Percentiles rank a stretch among this genome's conserved stretches.
Conservation (phyloP, 108 stramenopile genomes). For the Nitzschia palea region DNA sequence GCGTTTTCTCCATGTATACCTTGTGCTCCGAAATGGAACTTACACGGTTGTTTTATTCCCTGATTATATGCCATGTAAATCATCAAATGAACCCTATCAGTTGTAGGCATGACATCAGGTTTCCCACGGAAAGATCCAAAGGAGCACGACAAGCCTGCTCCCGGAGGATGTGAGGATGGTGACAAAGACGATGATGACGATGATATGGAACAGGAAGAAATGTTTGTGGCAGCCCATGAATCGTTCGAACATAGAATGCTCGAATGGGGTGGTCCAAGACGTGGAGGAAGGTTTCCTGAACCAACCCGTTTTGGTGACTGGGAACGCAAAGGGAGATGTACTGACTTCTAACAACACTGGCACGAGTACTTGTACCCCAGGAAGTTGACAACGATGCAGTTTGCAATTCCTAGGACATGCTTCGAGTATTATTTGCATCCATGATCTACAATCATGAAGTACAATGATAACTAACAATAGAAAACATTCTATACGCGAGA, state of each 20-base stretch:
- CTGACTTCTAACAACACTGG: slow-evolving; percentile 94
- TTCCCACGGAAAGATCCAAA: neutral
- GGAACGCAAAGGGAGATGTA: slow-evolving; percentile 96
- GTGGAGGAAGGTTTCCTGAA: slow-evolving; percentile 90
- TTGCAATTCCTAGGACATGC: no score
- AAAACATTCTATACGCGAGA: neutral
- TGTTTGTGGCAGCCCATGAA: slow-evolving; percentile 81
- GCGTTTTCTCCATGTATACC: no score
- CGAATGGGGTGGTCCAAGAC: slow-evolving; percentile 97
- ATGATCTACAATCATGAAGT: no score
- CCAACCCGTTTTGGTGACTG: slow-evolving; percentile 98
- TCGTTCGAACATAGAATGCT: slow-evolving; percentile 55
- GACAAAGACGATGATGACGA: slow-evolving; percentile 68
- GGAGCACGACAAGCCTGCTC: slow-evolving; percentile 14
- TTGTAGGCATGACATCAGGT: neutral
- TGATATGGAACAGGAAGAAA: slow-evolving; percentile 91
- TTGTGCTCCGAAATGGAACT: no score
- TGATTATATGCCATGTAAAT: no score
- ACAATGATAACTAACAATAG: no score
- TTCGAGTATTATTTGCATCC: no score
- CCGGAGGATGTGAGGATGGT: slow-evolving; percentile 31
- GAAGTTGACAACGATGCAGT: no score
- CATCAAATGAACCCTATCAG: neutral
- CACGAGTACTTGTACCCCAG: no score
- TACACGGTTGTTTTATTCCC: no score